Evolutionary conservation across 495 filamentous ascomycete genomes (phyloP), one percentile per base, ranked within the genome.

Genomic region (Hypoxylon crocopeplum): DNA sequence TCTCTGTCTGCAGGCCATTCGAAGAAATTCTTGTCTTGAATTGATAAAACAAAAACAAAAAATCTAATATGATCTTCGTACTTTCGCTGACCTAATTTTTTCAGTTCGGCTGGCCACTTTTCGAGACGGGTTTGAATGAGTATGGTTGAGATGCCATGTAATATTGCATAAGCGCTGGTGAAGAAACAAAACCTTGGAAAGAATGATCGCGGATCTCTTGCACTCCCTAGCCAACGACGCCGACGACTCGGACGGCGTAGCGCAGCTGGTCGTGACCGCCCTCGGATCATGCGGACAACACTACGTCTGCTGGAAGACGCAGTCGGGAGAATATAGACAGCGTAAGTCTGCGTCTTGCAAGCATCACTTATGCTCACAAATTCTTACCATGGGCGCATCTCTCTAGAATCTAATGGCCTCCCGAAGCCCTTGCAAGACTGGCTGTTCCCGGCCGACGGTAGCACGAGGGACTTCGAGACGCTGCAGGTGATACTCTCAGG

Each of bases 401-500:
- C 29, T n/a, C n/a, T 40, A 78, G 75, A 69, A 56, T 71, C 71
- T 29, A 66, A 76, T 34, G 72, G 69, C n/a, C 70, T 78, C 16
- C 74, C 74, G 3, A 63, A 68, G 4, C 20, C 50, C 0, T 41
- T 78, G 7, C 66, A 72, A 17, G 62, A 70, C 25, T 78, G 75
- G 75, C 54, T 78, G 4, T 78, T 70, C 47, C 74, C 73, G 4
- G 13, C 61, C 16, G 68, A 71, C 45, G 73, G 74, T n/a, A 59
- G 64, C 39, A 69, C 62, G 5, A 59, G 75, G 39, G 66, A 78
- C 45, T 71, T 75, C 39, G 63, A 64, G 17, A 69, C 71, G 2
- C 56, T 78, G 3, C 75, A 78, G 45, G 74, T 78, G 5, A 66
- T 76, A 20, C 64, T 78, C 20, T 70, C 73, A 7, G 71, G 73